Base-by-base conservation (phyloP, 768 basidiomycete genomes). In the Pisolithus sp. region DNA sequence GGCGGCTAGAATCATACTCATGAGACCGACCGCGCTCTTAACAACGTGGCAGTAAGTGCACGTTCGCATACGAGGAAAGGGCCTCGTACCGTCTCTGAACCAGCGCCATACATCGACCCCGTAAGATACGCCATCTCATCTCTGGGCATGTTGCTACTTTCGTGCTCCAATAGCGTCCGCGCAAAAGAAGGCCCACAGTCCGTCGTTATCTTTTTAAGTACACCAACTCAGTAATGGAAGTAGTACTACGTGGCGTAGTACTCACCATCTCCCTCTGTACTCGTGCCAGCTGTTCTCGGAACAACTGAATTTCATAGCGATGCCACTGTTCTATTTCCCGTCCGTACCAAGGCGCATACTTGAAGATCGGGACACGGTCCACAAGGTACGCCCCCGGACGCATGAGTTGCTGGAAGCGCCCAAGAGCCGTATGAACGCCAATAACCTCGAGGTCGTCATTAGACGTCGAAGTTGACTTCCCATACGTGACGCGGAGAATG, bases 91-190 rank as follows among this genome's bases (percentile, higher is more conserved):
- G 81, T 83, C 50, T 80, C 81, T 1, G 76, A 73, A 1, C 80
- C 83, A 21, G 81, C 83, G 17, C 75, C 77, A 54, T 81, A 84
- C 63, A 83, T 73, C 34, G 71, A 72, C 0, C 82, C 83, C 2
- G 76, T 77, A 6, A 84, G 71, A 61, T 80, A 85, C 0, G 81
- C 75, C 12, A 76, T 74, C 55, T 84, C 81, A 48, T 77, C 69
- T 40, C 73, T 70, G 4, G 77, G 71, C 3, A 83, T 69, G 8
- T 15, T 15, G 18, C 67, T 70, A 24, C 78, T 73, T 49, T 77
- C 74, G 2, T 59, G 47, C 54, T 81, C 78, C 13, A 83, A 58
- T 21, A 83, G 71, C 44, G 77, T 77, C 61, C 72, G 77, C 0
- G 73, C 76, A 52, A 85, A 83, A 0, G 78, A 70, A 3, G 54